These are phyloP conservation scores for Pseudogymnoascus sp. DNA, from an alignment of 2,329 filamentous ascomycete genomes.

Conservation along the genomic window DNA sequence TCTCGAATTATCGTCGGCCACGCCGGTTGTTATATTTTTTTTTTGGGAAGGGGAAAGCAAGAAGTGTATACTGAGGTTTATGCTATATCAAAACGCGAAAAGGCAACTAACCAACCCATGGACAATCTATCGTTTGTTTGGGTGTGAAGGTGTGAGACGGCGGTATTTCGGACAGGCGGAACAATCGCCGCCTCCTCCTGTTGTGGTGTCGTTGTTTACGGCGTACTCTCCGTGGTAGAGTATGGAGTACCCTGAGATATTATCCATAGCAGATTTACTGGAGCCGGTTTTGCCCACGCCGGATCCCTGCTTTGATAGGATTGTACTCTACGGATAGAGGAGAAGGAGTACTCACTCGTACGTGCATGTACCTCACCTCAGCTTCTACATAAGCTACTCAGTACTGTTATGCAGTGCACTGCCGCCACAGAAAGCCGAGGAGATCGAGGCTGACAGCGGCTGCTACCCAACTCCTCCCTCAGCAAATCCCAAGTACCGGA, in stretches of 20 bases:
- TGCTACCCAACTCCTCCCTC: not conserved
- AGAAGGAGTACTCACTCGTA: not conserved
- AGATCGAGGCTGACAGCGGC: conserved; percentile 7
- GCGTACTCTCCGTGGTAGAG: not conserved
- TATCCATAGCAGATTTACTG: not conserved
- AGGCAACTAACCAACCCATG: not conserved
- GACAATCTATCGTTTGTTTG: not conserved
- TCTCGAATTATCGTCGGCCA: not conserved
- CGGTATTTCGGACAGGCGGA: not conserved
- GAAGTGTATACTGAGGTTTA: not conserved
- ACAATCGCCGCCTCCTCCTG: not conserved
- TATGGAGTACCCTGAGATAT: not conserved
- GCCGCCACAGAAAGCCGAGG: conserved; percentile 2
- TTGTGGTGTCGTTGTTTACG: not conserved
- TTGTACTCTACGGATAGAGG: not conserved
- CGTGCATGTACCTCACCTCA: too few species aligned
- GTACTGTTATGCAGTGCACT: not conserved
- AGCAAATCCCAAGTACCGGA: not conserved
- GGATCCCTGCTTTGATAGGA: not conserved
- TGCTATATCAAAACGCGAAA: not conserved
- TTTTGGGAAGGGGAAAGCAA: not conserved
- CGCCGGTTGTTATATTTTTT: not conserved
- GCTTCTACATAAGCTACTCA: not conserved
- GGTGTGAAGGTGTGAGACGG: not conserved
- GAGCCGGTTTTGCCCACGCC: not conserved